phyloP scores from a whole-genome alignment of 176 grass and related monocot genomes.

The Zea luxurians region DNA sequence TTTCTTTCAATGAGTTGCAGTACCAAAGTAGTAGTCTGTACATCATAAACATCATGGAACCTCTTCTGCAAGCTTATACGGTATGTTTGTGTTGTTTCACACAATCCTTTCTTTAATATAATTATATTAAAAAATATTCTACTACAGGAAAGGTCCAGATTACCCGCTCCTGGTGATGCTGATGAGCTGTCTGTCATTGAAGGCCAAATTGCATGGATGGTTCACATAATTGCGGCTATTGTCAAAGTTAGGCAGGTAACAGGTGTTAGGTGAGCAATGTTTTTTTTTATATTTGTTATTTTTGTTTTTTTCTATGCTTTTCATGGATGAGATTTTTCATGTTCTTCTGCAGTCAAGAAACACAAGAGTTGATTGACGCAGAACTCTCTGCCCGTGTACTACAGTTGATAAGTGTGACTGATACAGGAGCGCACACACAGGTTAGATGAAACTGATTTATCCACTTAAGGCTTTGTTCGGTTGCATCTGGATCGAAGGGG shows the following conservation, averaged over 20 bases:
- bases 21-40: slow-evolving; percentile 86
- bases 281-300: slow-evolving; percentile 1
- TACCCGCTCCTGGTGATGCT: slow-evolving; percentile 66
- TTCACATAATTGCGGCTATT: slow-evolving; percentile 97
- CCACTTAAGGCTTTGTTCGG: not conserved
- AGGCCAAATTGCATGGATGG: slow-evolving; percentile 97
- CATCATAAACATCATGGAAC: slow-evolving; percentile 99
- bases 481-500: no score
- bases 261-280: slow-evolving; percentile 61
- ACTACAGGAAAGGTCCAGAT: slow-evolving; percentile 86
- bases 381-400: slow-evolving; percentile 91
- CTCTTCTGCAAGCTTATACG: slow-evolving; percentile 99
- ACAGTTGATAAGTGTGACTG: slow-evolving; percentile 90
- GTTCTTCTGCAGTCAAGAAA: slow-evolving; percentile 64
- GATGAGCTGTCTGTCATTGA: slow-evolving; percentile 85
- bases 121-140: slow-evolving; percentile 20
- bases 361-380: slow-evolving; percentile 94
- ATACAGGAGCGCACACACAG: slow-evolving; percentile 77
- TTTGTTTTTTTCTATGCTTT: slow-evolving; percentile 32
- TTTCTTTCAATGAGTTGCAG: slow-evolving; percentile 61
- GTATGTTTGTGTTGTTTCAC: slow-evolving; percentile 53
- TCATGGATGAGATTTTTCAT: slow-evolving; percentile 17
- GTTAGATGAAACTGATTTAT: slow-evolving; percentile 52
- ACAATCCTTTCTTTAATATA: not conserved
- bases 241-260: slow-evolving; percentile 81